These are phyloP conservation scores for Alternaria metachromatica DNA, from an alignment of 2,329 filamentous ascomycete genomes.

Conservation along the genomic window DNA sequence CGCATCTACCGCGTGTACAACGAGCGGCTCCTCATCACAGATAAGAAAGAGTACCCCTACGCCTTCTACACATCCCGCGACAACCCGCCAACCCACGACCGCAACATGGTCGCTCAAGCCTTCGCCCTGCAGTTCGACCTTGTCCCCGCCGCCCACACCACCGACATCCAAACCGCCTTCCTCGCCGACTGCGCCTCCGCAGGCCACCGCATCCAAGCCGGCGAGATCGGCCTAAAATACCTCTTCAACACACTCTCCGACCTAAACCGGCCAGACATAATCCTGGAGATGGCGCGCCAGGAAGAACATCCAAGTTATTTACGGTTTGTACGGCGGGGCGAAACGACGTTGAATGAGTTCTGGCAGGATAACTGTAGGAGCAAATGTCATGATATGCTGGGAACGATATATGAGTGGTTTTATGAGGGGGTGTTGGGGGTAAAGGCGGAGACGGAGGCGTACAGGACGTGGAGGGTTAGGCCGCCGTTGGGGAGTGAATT, in stretches of 20 bases:
- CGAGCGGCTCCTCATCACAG: constrained; percentile 22
- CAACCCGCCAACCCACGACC: constrained; percentile 38
- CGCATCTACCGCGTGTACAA: constrained; percentile 30
- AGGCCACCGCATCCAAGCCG: constrained; percentile 46
- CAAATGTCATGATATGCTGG: constrained; percentile 59
- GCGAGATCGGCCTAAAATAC: constrained; percentile 54
- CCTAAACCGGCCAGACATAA: constrained; percentile 47
- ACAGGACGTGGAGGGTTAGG: constrained; percentile 50
- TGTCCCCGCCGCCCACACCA: constrained; percentile 31
- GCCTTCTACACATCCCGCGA: constrained; percentile 52
- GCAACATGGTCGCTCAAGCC: constrained; percentile 51
- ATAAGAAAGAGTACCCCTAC: constrained; percentile 39
- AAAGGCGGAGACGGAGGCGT: constrained; percentile 48
- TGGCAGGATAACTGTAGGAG: constrained; percentile 54
- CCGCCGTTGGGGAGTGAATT: constrained; percentile 53
- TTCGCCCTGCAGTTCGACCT: constrained; percentile 48
- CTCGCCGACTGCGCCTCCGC: constrained; percentile 31
- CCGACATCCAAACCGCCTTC: constrained; percentile 39
- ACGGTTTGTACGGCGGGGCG: constrained; percentile 55
- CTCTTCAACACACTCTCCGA: constrained; percentile 53
- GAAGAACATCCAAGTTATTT: constrained; percentile 59
- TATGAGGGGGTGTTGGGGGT: constrained; percentile 53
- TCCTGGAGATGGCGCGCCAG: constrained; percentile 54
- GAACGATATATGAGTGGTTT: constrained; percentile 59
- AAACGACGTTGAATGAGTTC: constrained; percentile 54